Base-by-base conservation (phyloP, 768 basidiomycete genomes). In the Boletus pseudo-olivaceus region DNA sequence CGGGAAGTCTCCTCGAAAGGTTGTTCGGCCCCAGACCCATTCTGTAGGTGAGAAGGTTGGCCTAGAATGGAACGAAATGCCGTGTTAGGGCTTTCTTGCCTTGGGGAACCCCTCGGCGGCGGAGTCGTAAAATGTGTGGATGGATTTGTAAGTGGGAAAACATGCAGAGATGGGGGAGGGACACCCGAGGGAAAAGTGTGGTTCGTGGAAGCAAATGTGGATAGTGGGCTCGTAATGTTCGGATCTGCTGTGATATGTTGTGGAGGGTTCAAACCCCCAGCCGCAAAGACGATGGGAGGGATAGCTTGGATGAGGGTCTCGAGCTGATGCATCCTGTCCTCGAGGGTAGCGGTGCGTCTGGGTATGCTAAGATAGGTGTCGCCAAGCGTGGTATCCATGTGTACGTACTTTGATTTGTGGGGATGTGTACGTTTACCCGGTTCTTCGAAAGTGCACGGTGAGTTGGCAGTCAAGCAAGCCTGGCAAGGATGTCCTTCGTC, bases 401-500 rank as follows among this genome's bases (percentile, higher is more conserved):
- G 19, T 38, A 75, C 88, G 60, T 64, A 90, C 88, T 90, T 93
- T 62, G 90, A 92, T 73, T 91, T 93, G 72, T 92, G 89, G 34
- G 89, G 88, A 65, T 91, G 88, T 1, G 85, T 87, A 53, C 89
- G 77, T 74, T 93, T 93, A 3, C 89, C 88, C 3, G 88, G 87
- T 70, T 92, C 90, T 69, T 92, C 90, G 63, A 92, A 92, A 0
- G 90, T 92, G 59, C 90, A 93, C 8, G 87, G 74, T 3, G 90
- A 90, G 63, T 80, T 87, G 11, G 90, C 87, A 7, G 86, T 85
- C n/a, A 91, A 71, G 69, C 90, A 93, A 12, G 90, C 88, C 72
- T 92, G 88, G 69, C 90, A 93, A 33, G 90, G 90, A 65, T 91
- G 89, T 0, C 90, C 90, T 67, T 93, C 90, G 62, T 93, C 90